Evolutionary conservation across 495 filamentous ascomycete species (phyloP).

Genomic region (Parmelia sp.): DNA sequence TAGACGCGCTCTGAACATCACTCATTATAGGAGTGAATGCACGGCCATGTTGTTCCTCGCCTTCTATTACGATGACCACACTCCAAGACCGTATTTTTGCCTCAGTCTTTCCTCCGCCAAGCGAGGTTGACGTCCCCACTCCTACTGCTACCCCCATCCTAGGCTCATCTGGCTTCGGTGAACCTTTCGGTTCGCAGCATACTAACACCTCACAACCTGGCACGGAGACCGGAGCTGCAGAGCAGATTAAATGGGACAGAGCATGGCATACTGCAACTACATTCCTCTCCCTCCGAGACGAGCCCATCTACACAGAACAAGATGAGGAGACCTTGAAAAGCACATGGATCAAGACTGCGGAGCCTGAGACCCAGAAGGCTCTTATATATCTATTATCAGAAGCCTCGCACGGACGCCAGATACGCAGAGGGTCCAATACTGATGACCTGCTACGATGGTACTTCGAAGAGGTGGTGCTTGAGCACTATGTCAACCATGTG

Average conservation of each 20-base stretch:
- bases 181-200: slow-evolving; percentile 27
- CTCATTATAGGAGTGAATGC: not conserved
- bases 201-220: slow-evolving; percentile 19
- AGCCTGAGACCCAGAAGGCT: slow-evolving; percentile 18
- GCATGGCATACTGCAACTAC: slow-evolving; percentile 64
- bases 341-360: slow-evolving; percentile 24
- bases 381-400: slow-evolving; percentile 20
- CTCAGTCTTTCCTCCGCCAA: slow-evolving; percentile 48
- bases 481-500: slow-evolving; percentile 46
- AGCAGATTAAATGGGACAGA: slow-evolving; percentile 58
- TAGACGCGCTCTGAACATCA: not conserved
- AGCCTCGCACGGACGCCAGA: slow-evolving; percentile 16
- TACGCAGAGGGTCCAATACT: slow-evolving; percentile 16
- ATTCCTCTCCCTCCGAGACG: slow-evolving; percentile 51
- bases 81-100: slow-evolving; percentile 43
- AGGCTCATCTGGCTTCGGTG: slow-evolving; percentile 26
- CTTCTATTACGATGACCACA: slow-evolving; percentile 19
- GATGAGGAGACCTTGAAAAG: slow-evolving; percentile 18
- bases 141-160: slow-evolving; percentile 30
- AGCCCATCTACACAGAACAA: slow-evolving; percentile 19
- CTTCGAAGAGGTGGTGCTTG: slow-evolving; percentile 44
- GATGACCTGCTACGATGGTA: slow-evolving; percentile 47
- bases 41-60: not conserved
- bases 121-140: slow-evolving; percentile 33
- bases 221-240: slow-evolving; percentile 27